Evolutionary conservation across 305 asterid genomes (phyloP), one percentile per base, ranked within the genome.

Genomic region (Withania somnifera): DNA sequence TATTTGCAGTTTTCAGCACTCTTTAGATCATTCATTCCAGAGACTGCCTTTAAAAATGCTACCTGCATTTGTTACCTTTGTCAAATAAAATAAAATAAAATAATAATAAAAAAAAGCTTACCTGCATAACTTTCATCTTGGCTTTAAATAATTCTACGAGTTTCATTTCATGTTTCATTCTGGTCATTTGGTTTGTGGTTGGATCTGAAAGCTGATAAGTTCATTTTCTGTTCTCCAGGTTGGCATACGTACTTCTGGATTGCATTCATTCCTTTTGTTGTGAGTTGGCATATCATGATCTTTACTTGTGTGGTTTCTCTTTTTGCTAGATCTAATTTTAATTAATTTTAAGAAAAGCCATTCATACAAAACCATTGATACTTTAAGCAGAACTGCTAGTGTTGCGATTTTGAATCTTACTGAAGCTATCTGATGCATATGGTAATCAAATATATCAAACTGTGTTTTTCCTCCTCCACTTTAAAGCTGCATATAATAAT

Each of bases 221-320:
- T 66, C 17, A 14, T 30, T 26, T 73, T 76, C 10, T 81, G 47
- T 7, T 32, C 77, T 88, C 87, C 96, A 95, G 99, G 97, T 82
- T 95, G 98, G 98, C 97, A 95, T 85, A 93, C 97, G 53, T 94
- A 94, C 87, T 94, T 93, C 82, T 96, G 97, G 99, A 93, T 96
- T 2, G 95, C 97, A 7, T 96, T 94, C 76, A 0, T 96, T 82
- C 98, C 98, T 36, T 91, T 96, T 63, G 4, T 86, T 53, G 98
- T 92, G 87, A 91, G 99, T 89, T 56, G 40, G 58, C 38, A 13
- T 58, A 32, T 34, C 32, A 30, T 11, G 13, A 24, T 28, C 61
- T 51, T 78, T 11, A 7, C 30, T 51, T 82, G 60, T 47, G 63
- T 73, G 51, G 57, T 14, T 77, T 19, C 11, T 64, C 28, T 15